Evolutionary conservation across 225 moss, liverwort and hornwort species (phyloP).

Genomic region (Physcomitrium patens): DNA sequence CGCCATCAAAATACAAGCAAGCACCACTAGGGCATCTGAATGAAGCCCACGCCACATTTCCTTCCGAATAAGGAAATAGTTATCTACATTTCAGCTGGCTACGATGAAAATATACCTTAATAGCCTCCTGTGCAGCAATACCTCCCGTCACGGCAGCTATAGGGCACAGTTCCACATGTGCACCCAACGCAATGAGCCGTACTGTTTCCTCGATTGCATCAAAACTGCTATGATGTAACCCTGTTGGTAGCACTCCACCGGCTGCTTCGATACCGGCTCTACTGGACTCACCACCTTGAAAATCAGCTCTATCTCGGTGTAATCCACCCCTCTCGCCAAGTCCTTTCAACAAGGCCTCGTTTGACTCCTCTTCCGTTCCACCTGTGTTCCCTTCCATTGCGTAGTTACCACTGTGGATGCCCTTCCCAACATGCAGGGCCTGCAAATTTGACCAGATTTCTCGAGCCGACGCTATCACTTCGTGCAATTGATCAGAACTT

Average conservation of each 20-base stretch:
- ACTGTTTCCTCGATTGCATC: constrained; percentile 68
- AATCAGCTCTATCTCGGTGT: constrained; percentile 40
- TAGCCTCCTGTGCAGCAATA: constrained; percentile 91
- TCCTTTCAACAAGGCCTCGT: constrained; percentile 46
- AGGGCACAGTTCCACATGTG: constrained; percentile 82
- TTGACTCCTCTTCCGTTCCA: constrained; percentile 59
- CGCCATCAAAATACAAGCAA: constrained; percentile 17
- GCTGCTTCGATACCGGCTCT: constrained; percentile 34
- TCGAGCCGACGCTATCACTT: constrained; percentile 70
- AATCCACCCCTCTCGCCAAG: constrained; percentile 45
- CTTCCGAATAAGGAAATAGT: background rate
- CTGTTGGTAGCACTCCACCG: constrained; percentile 43
- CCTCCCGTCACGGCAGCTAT: constrained; percentile 86
- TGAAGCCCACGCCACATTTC: background rate
- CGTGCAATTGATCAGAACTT: constrained; percentile 63
- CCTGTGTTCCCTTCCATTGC: constrained; percentile 77
- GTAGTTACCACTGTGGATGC: constrained; percentile 55
- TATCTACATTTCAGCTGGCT: constrained; percentile 5
- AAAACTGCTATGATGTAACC: constrained; percentile 37
- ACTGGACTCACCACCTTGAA: constrained; percentile 47
- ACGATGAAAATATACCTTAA: constrained; percentile 58
- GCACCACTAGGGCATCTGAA: constrained; percentile 7
- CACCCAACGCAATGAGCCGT: constrained; percentile 65
- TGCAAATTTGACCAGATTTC: constrained; percentile 81
- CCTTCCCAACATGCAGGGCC: constrained; percentile 45